Base-by-base conservation (phyloP, 75 land plant genomes). In the Cupressus sempervirens region DNA sequence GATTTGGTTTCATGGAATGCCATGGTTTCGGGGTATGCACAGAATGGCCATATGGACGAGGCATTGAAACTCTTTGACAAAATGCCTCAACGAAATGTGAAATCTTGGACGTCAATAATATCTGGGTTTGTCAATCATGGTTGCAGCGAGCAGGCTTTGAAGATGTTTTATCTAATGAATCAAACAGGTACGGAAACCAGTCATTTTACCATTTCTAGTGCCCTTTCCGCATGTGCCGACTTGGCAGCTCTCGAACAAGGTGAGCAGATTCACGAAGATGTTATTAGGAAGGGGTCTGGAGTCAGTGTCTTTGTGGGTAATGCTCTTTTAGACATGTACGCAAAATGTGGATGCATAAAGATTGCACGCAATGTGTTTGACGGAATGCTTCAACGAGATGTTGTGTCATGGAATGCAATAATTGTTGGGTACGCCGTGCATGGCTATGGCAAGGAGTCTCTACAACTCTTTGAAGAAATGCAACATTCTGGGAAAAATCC, bases 341-440 rank as follows among this genome's bases (percentile, higher is more conserved):
- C 96, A 2, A 95, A 94, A 79, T 95, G 93, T 88, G 97, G 97
- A 68, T 90, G 86, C 81, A 77, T 91, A 35, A 84, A 86, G 58
- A 83, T 83, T 56, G 95, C 95, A 11, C 74, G 76, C 68, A 87
- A 45, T 2, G 86, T 91, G 15, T 92, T 92, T 65, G 45, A 88
- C 4, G 38, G 68, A 23, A 88, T 94, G 86, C 87, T 84, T 8
- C 29, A 68, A 38, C 87, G 87, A 11, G 91, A 92, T 84, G 85
- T 94, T 32, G 87, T 94, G 45, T 92, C 94, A 48, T 95, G 95
- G 95, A 94, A 93, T 76, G 85, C 93, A 9, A 84, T 94, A 83
- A 86, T 95, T 53, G 73, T 84, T 75, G 93, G 90, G 2, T 90
- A 87, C 87, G 91, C 93, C 84, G 89, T 90, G 73, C 86, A 91